Evolutionary conservation across 2,329 filamentous ascomycete species (phyloP), one percentile per base, ranked within the genome.

Genomic region (Ophiocordyceps camponoti-leonardi): DNA sequence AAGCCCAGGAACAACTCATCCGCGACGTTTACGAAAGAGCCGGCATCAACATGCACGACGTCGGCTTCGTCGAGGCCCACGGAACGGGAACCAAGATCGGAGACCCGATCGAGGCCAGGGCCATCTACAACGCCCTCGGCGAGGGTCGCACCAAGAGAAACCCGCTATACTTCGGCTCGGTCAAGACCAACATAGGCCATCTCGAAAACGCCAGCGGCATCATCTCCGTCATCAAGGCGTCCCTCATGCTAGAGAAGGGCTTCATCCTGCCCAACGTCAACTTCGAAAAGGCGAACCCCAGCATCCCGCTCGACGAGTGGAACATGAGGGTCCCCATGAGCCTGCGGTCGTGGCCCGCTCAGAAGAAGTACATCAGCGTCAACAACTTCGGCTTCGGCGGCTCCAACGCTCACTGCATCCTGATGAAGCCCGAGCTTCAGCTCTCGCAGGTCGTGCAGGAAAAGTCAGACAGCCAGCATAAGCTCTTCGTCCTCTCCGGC

Each of bases 31-130:
- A 70, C 48, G 35, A 47, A 0, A 49, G 51, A 8, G 55, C 53
- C 2, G 53, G 54, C 10, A 50, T 65, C n/a, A 49, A 53, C 22
- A 55, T 55, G 12, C 44, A 46, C 1, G 59, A 63, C 6, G 54
- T 52, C 18, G 57, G 55, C 4, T 66, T 58, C 44, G 51, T 66
- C 33, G 72, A 78, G 51, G 69, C 69, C 3, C 74, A 78, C 52
- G 73, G 72, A 18, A 76, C 73, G 0, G 73, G 73, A 7, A 78
- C 74, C 18, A 62, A 62, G 35, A 67, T 68, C 1, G 75, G 75
- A 2, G 74, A 78, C 48, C 72, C 72, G 0, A 66, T 70, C n/a
- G 74, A 78, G 49, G 68, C 69, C 1, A 60, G 56, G 12, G 71
- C 68, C 4, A 65, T 76, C 31, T 56, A 63, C 37, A 61, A 62